Base-by-base conservation (phyloP, 1,284 basidiomycete species). In the Pascua sp. region DNA sequence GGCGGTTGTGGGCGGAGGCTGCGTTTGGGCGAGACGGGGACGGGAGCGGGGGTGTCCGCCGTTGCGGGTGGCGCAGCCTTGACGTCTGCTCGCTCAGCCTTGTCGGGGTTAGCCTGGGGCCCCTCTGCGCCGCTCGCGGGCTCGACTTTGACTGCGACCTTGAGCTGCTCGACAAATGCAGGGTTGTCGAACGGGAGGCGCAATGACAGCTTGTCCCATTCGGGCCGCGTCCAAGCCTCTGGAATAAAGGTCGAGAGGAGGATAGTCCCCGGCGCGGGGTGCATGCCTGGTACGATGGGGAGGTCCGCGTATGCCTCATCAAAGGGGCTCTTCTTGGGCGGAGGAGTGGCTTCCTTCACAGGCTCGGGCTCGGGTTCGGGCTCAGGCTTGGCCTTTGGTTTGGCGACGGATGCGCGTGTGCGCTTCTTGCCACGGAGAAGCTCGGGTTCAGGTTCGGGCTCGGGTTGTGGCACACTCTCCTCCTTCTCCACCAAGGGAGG, bases 121-220 rank as follows among this genome's bases (percentile, higher is more conserved):
- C 7, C 4, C 7, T 32, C 16, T 13, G 13, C 18, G 8, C 3
- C 18, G 11, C 36, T 42, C 13, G 18, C 17, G 5, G 36, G 36
- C 52, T 48, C 52, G 12, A 15, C 32, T 44, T 55, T 55, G 36
- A 45, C 48, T 9, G 10, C 50, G 5, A 32, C 42, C 42, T 55
- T 54, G 12, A 60, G 51, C 38, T 58, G 54, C 3, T 53, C 55
- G 47, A 65, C 63, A 42, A 68, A 68, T 9, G 53, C 57, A 2
- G 62, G 62, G 49, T 69, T 70, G n/a, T 64, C 53, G 55, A 70
- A 75, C 1, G 73, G 72, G 42, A 75, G 54, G 8, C 65, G 53
- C 17, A 59, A 59, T 15, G 54, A 58, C 13, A 73, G 47, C 17
- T 47, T 45, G 5, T 57, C 49, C 73, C 72, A 74, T 45, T 70